Evolutionary conservation across 192 early-diverging fungal species (phyloP), one percentile per base, ranked within the genome.

Genomic region (Entomortierella parvispora): DNA sequence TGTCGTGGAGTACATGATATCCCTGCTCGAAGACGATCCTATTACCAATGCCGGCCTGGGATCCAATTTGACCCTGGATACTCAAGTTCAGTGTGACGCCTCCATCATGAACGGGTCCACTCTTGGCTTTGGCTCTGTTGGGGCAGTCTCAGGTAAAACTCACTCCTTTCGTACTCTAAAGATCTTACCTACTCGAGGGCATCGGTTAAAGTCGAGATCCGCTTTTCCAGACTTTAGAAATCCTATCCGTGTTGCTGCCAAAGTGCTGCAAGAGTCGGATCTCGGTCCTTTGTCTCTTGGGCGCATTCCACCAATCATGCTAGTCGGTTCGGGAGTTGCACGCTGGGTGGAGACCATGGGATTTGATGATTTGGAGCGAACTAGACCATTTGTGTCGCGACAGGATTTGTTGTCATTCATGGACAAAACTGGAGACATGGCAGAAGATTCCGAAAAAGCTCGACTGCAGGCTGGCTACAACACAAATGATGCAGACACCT

Each of bases 31-130:
- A 74, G 79, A 86, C 26, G 72, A 71, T 18, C 80, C 71, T 17
- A 50, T 74, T 49, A 83, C 84, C 8, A 86, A 86, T 53, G 82
- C 84, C 20, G 84, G 76, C 20, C 69, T 68, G 52, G 96, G 95
- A 26, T 93, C 93, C 0, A 97, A 97, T 68, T 83, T 96, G 17
- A 93, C 90, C 20, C 71, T 92, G 0, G 56, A 80, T 0, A 93
- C 93, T 2, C 67, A 63, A 2, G 92, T 95, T 2, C 94, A 97
- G 81, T 95, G 94, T 63, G 96, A 97, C 75, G 96, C 96, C 12
- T 71, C 89, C 23, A 77, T 94, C n/a, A 95, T 94, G 93, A 71
- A 85, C 37, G 82, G 87, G 1, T 63, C 78, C 11, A 74, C 82
- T 0, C 85, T 89, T n/a, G 70, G 77, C n/a, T 95, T 94, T 85